Percentiles rank a stretch among this genome's conserved stretches.
Evolutionary conservation across 306 rosid genomes (phyloP).

Genomic region (Gleditsia sinensis): DNA sequence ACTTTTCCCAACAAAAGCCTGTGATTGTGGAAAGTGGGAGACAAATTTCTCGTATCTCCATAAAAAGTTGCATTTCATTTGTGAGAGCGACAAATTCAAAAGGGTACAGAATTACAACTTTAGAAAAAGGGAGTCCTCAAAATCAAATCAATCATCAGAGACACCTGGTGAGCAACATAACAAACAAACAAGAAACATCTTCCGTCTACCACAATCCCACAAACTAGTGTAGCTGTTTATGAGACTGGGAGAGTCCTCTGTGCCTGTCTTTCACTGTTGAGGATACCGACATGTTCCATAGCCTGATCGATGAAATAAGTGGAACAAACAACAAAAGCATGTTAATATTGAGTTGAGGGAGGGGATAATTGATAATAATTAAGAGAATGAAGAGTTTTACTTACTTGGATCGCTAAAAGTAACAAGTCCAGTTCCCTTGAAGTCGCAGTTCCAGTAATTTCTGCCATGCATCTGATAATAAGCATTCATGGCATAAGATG

Average conservation of each 20-base stretch:
- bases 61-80: no score
- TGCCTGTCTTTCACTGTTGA: conserved; percentile 39
- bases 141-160: conserved; percentile 3
- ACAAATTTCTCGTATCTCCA: no score
- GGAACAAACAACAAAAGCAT: neutral
- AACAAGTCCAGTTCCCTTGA: conserved; percentile 49
- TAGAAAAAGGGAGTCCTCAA: neutral
- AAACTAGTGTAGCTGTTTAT: no score
- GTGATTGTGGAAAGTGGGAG: conserved; percentile 19
- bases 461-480: conserved; percentile 64
- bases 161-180: neutral
- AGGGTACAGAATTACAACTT: no score
- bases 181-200: neutral
- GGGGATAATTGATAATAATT: neutral
- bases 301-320: conserved; percentile 34
- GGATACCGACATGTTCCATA: conserved; percentile 55
- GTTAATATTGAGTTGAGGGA: neutral
- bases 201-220: conserved; percentile 42
- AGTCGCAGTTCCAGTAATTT: conserved; percentile 65
- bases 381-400: neutral
- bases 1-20: conserved; percentile 34
- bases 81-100: no score
- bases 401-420: conserved; percentile 59
- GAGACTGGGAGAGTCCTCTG: neutral
- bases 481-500: conserved; percentile 59